Percentiles rank a stretch among this genome's conserved stretches.
phyloP scores from a whole-genome alignment of 441 rosid genomes.

The Daphne laureola region DNA sequence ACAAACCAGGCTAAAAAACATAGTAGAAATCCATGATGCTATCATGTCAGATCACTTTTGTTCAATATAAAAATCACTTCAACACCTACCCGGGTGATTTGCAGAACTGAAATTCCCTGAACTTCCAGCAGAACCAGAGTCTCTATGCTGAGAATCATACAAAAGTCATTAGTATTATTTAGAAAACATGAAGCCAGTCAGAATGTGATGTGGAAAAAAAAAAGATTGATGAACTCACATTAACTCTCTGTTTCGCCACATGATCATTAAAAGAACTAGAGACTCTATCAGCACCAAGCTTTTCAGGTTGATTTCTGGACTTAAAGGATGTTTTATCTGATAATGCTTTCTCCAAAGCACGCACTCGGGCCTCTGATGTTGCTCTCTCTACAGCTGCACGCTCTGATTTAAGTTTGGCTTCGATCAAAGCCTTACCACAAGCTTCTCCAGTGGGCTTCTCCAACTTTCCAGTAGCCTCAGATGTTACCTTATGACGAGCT shows the following conservation, averaged over 20 bases:
- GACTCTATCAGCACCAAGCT: slow-evolving; percentile 11
- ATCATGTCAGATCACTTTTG: not conserved
- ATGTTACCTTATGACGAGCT: slow-evolving; percentile 45
- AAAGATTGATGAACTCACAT: slow-evolving; percentile 37
- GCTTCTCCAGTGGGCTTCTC: slow-evolving; percentile 44
- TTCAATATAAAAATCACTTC: not conserved
- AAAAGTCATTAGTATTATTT: slow-evolving; percentile 13
- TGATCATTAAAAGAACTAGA: slow-evolving; percentile 43
- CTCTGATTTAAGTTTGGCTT: slow-evolving; percentile 74
- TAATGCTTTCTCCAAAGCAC: slow-evolving; percentile 83
- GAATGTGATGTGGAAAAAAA: slow-evolving; percentile 8
- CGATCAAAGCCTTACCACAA: slow-evolving; percentile 42
- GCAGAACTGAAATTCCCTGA: slow-evolving; percentile 28
- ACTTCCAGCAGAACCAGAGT: slow-evolving; percentile 36
- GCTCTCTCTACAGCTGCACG: slow-evolving; percentile 98
- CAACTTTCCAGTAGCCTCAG: slow-evolving; percentile 47
- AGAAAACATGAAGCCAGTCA: slow-evolving; percentile 12
- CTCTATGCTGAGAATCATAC: slow-evolving; percentile 55
- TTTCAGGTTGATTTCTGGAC: slow-evolving; percentile 39
- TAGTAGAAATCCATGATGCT: not conserved
- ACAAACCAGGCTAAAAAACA: not conserved
- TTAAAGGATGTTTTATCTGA: slow-evolving; percentile 51
- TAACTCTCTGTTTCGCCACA: slow-evolving; percentile 27
- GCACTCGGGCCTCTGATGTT: slow-evolving; percentile 88
- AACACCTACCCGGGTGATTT: slow-evolving; percentile 27